Percentiles rank a stretch among this genome's conserved stretches.
Evolutionary conservation across 345 rosid species (phyloP).

Genomic region (Eutrema japonicum): DNA sequence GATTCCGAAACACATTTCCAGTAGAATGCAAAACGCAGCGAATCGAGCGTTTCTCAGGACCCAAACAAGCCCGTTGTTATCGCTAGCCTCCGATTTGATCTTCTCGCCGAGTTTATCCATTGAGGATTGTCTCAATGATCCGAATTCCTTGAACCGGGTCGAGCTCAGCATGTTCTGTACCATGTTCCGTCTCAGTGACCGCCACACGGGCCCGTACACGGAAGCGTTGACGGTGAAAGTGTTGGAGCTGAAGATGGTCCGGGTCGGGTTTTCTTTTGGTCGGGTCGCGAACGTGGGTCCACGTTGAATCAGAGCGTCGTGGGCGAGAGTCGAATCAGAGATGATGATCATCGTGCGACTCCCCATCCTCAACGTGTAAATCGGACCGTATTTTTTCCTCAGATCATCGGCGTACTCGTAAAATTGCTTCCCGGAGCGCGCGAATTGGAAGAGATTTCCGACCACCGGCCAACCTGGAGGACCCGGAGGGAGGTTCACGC

Average conservation of each 20-base stretch:
- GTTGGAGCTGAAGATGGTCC: slow-evolving; percentile 84
- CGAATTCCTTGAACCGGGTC: slow-evolving; percentile 67
- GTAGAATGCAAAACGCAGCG: slow-evolving; percentile 73
- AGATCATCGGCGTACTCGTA: slow-evolving; percentile 60
- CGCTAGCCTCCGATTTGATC: slow-evolving; percentile 55
- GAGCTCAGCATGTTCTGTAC: slow-evolving; percentile 92
- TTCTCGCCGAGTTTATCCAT: slow-evolving; percentile 68
- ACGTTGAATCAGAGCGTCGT: slow-evolving; percentile 74
- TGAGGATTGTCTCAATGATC: slow-evolving; percentile 50
- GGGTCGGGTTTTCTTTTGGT: slow-evolving; percentile 78
- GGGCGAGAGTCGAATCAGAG: slow-evolving; percentile 61
- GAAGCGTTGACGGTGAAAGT: slow-evolving; percentile 94
- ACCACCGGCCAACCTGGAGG: slow-evolving; percentile 93
- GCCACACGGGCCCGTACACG: slow-evolving; percentile 80
- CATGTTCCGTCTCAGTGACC: slow-evolving; percentile 86
- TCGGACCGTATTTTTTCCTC: slow-evolving; percentile 60
- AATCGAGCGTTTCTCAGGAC: slow-evolving; percentile 76
- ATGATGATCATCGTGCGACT: slow-evolving; percentile 73
- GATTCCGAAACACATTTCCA: slow-evolving; percentile 83
- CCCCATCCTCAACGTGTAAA: slow-evolving; percentile 83
- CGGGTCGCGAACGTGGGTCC: slow-evolving; percentile 72
- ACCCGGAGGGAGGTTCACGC: slow-evolving; percentile 77
- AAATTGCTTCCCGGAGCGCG: slow-evolving; percentile 72
- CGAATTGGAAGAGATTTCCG: slow-evolving; percentile 87
- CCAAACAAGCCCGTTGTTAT: slow-evolving; percentile 62